Percentiles rank a stretch among this genome's conserved stretches.
These are phyloP conservation scores for Neurospora cerealis DNA, from an alignment of 495 filamentous ascomycete species.

Conservation along the genomic window DNA sequence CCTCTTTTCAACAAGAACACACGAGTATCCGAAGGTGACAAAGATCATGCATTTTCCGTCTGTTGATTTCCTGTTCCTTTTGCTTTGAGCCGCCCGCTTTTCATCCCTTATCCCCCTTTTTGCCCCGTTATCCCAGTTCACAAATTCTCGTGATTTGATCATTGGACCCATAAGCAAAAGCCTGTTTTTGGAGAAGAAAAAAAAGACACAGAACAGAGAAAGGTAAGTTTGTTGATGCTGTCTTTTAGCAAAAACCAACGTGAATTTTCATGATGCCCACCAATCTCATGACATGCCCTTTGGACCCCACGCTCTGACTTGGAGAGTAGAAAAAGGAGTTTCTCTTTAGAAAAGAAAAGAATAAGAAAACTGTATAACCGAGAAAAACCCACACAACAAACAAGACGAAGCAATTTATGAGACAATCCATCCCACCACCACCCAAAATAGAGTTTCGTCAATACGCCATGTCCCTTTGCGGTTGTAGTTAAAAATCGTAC, in stretches of 20 bases:
- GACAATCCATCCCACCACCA: not conserved
- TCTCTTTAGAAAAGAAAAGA: not conserved
- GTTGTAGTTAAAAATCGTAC: not conserved
- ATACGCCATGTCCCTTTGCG: not conserved
- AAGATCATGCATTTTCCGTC: not conserved
- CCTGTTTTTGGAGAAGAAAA: not conserved
- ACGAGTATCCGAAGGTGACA: not conserved
- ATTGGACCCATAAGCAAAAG: constrained; percentile 3
- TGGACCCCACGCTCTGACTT: not conserved
- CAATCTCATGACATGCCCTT: not conserved
- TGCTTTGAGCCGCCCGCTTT: not conserved
- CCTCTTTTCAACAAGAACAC: not conserved
- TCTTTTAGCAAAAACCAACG: no score
- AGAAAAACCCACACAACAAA: not conserved
- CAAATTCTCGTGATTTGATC: not conserved
- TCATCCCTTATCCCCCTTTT: not conserved
- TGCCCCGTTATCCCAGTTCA: no score
- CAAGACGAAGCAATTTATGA: not conserved
- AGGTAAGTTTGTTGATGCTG: not conserved
- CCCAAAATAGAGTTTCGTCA: not conserved
- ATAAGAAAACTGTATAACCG: not conserved
- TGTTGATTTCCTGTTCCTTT: not conserved
- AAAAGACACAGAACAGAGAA: constrained; percentile 1
- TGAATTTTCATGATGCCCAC: not conserved
- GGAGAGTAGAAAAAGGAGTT: not conserved